phyloP scores from a whole-genome alignment of 78 protist species.

The Protostelium mycophagum region DNA sequence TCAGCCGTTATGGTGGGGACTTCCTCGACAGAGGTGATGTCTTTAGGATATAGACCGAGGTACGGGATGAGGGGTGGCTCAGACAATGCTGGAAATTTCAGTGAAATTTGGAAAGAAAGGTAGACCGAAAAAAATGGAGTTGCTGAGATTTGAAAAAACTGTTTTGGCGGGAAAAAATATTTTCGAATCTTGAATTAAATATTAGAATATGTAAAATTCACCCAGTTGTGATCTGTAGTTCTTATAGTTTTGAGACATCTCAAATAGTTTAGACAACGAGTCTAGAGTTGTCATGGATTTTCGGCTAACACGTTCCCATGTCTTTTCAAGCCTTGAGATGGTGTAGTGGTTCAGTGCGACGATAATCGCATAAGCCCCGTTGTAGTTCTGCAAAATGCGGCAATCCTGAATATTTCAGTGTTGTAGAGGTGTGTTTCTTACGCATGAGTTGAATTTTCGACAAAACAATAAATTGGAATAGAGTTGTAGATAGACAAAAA shows the following conservation, averaged over 20 bases:
- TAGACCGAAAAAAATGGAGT: no score
- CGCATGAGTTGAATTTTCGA: no score
- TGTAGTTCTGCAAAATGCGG: background rate
- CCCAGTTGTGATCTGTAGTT: background rate
- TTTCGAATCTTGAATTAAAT: no score
- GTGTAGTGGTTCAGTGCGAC: background rate
- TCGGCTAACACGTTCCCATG: background rate
- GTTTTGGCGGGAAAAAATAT: no score
- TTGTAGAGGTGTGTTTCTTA: no score
- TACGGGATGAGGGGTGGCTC: background rate
- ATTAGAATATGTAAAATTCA: background rate
- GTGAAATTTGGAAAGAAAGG: no score
- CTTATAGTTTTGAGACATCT: background rate
- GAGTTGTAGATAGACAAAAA: no score
- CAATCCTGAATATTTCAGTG: no score
- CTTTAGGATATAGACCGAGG: background rate
- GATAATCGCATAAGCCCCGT: background rate
- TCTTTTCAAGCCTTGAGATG: background rate
- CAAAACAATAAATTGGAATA: no score
- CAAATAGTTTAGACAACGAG: background rate
- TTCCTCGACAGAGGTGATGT: background rate
- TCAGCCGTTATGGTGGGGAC: background rate
- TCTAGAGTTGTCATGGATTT: background rate
- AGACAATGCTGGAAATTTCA: background rate
- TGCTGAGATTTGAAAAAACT: no score